Evolutionary conservation across 805 yeast species (phyloP), one percentile per base, ranked within the genome.

Genomic region (Sugiyamaella americana): DNA sequence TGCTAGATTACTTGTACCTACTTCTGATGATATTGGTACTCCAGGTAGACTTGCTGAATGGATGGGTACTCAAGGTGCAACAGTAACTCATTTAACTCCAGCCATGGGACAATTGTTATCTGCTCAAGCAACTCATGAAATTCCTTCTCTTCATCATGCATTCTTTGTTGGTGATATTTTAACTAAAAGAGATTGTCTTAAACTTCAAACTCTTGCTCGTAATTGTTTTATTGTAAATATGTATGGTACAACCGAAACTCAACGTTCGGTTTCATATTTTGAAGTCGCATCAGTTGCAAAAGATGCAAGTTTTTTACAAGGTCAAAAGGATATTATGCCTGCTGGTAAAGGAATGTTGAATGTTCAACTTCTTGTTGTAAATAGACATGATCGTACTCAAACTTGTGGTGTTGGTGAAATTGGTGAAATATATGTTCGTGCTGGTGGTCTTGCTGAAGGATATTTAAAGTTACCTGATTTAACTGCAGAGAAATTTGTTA

Each of bases 201-300:
- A 97, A 60, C 74, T 93, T 57, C 99, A 93, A 65, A 79, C 93
- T 1, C 74, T 93, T 58, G 98, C 98, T 11, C 81, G 81, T 63
- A 91, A 93, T 60, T 94, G 87, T 46, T 72, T 67, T 62, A 91
- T 93, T 61, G 94, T 93, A 56, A 93, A 93, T 69, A 93, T 93
- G 99, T 93, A 93, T 65, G 99, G 99, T 60, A 93, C 99, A 35
- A 93, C 99, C 8, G 99, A 93, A 67, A 93, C 99, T 13, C 99
- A 94, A 72, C 79, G 99, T 63, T 93, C 99, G 1, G 99, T 93
- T 21, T 89, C 98, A 0, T 93, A 78, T 68, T 94, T 79, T 68
- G 94, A 87, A 64, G 91, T 94, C 51, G 80, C 86, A 37, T 79
- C 94, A 23, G 74, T 87, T 54, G 62, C 74, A 19, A 62, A 73